Base-by-base conservation (phyloP, 345 rosid genomes). In the Kandelia obovata region DNA sequence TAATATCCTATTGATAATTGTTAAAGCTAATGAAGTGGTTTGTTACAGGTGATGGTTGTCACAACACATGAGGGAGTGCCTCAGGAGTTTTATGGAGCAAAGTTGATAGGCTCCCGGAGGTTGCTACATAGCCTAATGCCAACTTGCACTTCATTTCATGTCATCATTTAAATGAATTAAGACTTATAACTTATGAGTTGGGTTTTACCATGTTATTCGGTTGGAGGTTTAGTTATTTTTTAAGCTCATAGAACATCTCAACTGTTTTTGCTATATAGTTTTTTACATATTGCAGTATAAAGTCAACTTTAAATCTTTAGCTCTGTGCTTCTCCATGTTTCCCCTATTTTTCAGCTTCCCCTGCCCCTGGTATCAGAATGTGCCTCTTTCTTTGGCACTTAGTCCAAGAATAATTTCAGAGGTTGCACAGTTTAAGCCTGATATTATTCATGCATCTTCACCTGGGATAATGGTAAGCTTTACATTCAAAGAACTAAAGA, bases 21-120 rank as follows among this genome's bases (percentile, higher is more conserved):
- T 43, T 43, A 11, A 13, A 43, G 49, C 63, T 74, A 58, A 74
- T 39, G 21, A 21, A 56, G 55, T 15, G 11, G 34, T 57, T 34
- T 58, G 56, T 20, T 75, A 58, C 71, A 94, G 99, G 99, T 91
- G 66, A 80, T 95, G 87, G 99, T 95, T 21, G 96, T 95, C 68
- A 95, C 99, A 6, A 95, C 99, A 69, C 99, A 95, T 70, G 99
- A 92, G 86, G 99, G 99, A 74, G 96, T 95, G 51, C 99, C 99
- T 0, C 72, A 83, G 35, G 99, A 95, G 78, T 95, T 95, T 70
- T 85, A 95, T 74, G 99, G 99, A 71, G 98, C 99, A 31, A 90
- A 86, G 82, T 78, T 87, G 85, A 92, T 95, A 53, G 99, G 99
- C 70, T 95, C 99, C 64, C 72, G 88, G 58, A 95, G 99, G 98